phyloP scores from a whole-genome alignment of 768 basidiomycete genomes.

The Termitomyces sp. region DNA sequence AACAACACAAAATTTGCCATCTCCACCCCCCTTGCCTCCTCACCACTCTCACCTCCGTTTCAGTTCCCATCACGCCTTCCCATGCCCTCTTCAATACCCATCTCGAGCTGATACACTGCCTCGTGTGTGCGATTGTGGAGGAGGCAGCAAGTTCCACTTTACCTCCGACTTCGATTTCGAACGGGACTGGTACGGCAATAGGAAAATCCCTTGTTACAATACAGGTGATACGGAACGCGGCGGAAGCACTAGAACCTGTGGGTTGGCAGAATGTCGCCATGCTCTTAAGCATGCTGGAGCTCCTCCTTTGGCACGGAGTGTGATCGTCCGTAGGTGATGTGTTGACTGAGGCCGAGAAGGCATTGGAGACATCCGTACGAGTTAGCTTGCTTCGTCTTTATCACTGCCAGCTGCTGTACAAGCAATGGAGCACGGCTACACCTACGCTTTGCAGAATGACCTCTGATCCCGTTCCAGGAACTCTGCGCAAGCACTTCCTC shows the following conservation, averaged over 20 bases:
- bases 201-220: slow-evolving; percentile 27
- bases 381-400: background rate
- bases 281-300: slow-evolving; percentile 48
- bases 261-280: slow-evolving; percentile 38
- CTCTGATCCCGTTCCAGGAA: slow-evolving; percentile 8
- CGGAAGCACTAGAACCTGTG: slow-evolving; percentile 2
- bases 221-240: slow-evolving; percentile 26
- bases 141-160: slow-evolving; percentile 1
- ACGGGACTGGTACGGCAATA: slow-evolving; percentile 8
- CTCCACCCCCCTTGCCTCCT: slow-evolving; percentile 52
- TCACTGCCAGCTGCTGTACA: background rate
- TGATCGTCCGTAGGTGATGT: slow-evolving; percentile 52
- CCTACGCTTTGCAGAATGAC: no score
- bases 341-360: slow-evolving; percentile 42
- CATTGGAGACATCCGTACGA: background rate
- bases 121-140: slow-evolving; percentile 8
- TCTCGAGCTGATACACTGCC: slow-evolving; percentile 48
- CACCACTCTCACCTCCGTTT: slow-evolving; percentile 30
- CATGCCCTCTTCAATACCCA: slow-evolving; percentile 52
- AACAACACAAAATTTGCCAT: slow-evolving; percentile 57
- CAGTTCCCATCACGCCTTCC: slow-evolving; percentile 25
- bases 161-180: background rate
- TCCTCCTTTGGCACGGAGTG: slow-evolving; percentile 48
- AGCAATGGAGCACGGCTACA: no score
- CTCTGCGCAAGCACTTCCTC: slow-evolving; percentile 52